A percentile compares a stretch with the other conserved stretches of the same genome.
phyloP scores from a whole-genome alignment of 2,329 filamentous ascomycete genomes.

The Xylariaceae sp. region DNA sequence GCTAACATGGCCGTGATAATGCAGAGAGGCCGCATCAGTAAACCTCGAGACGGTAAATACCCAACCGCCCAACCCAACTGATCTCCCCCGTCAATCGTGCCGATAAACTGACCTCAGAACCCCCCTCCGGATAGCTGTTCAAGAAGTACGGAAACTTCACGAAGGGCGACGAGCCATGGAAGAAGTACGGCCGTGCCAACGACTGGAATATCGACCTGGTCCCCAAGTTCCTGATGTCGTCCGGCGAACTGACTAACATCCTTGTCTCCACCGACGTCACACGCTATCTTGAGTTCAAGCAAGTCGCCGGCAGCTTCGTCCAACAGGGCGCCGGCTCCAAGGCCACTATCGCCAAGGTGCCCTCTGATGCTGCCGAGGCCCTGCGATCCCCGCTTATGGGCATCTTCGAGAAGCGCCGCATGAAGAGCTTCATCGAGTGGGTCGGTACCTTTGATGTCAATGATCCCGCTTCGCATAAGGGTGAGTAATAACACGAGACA shows the following conservation, averaged over 20 bases:
- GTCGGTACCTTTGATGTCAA: constrained; percentile 82
- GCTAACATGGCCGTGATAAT: constrained; percentile 29
- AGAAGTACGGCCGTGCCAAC: constrained; percentile 93
- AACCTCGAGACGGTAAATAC: constrained; percentile 86
- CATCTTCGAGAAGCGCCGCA: constrained; percentile 94
- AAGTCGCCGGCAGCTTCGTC: constrained; percentile 94
- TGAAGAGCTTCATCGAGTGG: constrained; percentile 97
- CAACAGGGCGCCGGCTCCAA: constrained; percentile 83
- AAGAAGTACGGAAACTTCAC: constrained; percentile 90
- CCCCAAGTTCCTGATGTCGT: constrained; percentile 97
- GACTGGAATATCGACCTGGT: constrained; percentile 99
- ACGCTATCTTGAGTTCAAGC: constrained; percentile 88
- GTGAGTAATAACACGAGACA: constrained; percentile 50
- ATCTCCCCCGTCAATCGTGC: constrained; percentile 6
- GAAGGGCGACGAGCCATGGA: constrained; percentile 87
- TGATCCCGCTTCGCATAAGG: constrained; percentile 86
- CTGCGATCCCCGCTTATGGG: constrained; percentile 94
- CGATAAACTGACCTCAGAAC: constrained; percentile 10
- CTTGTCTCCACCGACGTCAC: constrained; percentile 94
- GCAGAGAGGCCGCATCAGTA: constrained; percentile 89
- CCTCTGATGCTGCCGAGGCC: constrained; percentile 88
- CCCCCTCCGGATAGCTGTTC: constrained; percentile 62
- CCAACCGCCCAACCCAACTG: background rate
- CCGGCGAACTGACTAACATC: constrained; percentile 97
- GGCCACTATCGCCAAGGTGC: constrained; percentile 95